phyloP scores from a whole-genome alignment of 2,329 filamentous ascomycete genomes.

The Paradendryphiella salina region DNA sequence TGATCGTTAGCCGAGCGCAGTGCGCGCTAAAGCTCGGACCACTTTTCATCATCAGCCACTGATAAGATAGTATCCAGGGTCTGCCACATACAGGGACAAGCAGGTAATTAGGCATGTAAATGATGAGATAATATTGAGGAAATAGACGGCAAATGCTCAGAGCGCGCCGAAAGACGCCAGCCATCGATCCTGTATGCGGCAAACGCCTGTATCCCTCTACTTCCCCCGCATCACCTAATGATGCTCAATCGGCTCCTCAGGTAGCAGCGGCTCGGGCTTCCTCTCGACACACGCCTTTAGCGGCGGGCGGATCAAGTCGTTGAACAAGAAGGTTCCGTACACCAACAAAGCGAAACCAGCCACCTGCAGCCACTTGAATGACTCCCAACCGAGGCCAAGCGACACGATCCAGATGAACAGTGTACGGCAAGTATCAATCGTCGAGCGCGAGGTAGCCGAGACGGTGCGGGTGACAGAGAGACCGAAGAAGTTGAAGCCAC shows the following conservation, averaged over 20 bases:
- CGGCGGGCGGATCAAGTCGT: conserved; percentile 86
- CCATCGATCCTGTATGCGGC: conserved; percentile 9
- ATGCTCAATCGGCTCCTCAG: conserved; percentile 85
- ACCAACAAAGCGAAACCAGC: conserved; percentile 85
- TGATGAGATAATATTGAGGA: background rate
- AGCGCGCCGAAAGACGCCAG: conserved; percentile 4
- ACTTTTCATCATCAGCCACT: conserved; percentile 4
- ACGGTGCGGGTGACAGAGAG: conserved; percentile 88
- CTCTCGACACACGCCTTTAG: conserved; percentile 66
- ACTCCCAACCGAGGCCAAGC: conserved; percentile 91
- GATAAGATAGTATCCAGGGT: conserved; percentile 7
- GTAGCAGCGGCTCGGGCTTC: conserved; percentile 66
- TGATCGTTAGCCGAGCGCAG: conserved; percentile 19
- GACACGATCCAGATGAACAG: conserved; percentile 98
- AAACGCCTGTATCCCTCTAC: background rate
- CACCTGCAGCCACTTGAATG: conserved; percentile 96
- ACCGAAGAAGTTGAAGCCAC: conserved; percentile 98
- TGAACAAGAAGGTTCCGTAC: conserved; percentile 96
- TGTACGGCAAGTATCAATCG: conserved; percentile 95
- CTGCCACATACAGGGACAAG: background rate
- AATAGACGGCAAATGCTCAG: background rate
- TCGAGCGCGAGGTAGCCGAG: conserved; percentile 89
- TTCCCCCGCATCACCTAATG: conserved; percentile 16
- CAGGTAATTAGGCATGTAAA: background rate
- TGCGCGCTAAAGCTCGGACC: conserved; percentile 14